These are phyloP conservation scores for Chenopodium quinoa DNA, from an alignment of 148 eudicot species.

Conservation along the genomic window DNA sequence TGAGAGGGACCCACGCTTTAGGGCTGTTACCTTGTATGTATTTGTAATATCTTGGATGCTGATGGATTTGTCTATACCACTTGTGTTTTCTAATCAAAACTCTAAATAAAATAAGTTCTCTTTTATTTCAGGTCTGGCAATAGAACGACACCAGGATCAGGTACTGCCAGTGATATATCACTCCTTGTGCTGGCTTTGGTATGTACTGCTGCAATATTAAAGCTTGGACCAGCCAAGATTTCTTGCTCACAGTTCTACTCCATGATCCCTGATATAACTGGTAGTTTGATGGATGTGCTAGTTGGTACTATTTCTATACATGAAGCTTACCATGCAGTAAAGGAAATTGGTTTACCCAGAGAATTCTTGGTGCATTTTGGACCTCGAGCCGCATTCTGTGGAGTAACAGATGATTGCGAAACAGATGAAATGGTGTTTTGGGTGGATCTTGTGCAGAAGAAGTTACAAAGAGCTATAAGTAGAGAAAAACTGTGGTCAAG, in stretches of 20 bases:
- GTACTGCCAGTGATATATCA: conserved; percentile 61
- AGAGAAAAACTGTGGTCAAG: conserved; percentile 95
- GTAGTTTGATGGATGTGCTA: conserved; percentile 83
- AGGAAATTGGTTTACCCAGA: conserved; percentile 75
- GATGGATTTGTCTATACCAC: conserved; percentile 4
- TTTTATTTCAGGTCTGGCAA: conserved; percentile 52
- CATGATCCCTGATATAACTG: conserved; percentile 71
- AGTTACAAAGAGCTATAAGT: conserved; percentile 83
- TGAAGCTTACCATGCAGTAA: conserved; percentile 65
- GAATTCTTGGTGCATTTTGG: conserved; percentile 95
- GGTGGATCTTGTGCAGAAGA: conserved; percentile 83
- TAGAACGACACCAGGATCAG: conserved; percentile 38
- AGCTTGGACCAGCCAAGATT: conserved; percentile 90
- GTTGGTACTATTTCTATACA: conserved; percentile 67
- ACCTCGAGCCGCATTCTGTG: conserved; percentile 77
- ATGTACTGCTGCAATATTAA: conserved; percentile 68
- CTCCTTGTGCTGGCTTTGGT: conserved; percentile 74
- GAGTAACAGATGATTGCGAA: conserved; percentile 56
- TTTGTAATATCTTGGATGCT: conserved; percentile 16
- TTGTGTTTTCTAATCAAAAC: not conserved
- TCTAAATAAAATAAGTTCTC: conserved; percentile 13
- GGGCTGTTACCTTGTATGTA: conserved; percentile 73
- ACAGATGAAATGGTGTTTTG: conserved; percentile 84
- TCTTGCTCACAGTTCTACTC: conserved; percentile 81
- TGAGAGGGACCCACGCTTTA: conserved; percentile 70